These are phyloP conservation scores for Trichophaea hybrida DNA, from an alignment of 2,329 filamentous ascomycete species.

Conservation along the genomic window DNA sequence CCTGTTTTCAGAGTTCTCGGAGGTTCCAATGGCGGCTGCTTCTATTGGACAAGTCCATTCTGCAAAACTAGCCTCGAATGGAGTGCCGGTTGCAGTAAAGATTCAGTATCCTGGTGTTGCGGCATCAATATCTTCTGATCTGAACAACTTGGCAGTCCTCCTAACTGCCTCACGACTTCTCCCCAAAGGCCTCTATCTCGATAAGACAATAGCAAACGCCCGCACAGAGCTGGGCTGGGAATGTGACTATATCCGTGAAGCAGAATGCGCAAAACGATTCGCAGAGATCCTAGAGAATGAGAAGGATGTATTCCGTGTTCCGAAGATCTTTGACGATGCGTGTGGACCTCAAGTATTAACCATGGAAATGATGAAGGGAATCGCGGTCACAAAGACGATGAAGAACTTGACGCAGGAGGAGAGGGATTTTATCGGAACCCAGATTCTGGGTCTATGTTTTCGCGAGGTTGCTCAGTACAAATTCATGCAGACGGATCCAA, in stretches of 20 bases:
- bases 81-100: slow-evolving; percentile 73
- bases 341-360: slow-evolving; percentile 78
- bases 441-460: slow-evolving; percentile 40
- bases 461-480: slow-evolving; percentile 34
- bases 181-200: slow-evolving; percentile 80
- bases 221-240: slow-evolving; percentile 88
- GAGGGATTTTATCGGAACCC: slow-evolving; percentile 89
- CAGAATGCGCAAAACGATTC: slow-evolving; percentile 64
- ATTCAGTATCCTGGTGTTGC: slow-evolving; percentile 95
- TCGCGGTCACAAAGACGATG: slow-evolving; percentile 70
- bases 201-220: slow-evolving; percentile 95
- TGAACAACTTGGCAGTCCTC: slow-evolving; percentile 83
- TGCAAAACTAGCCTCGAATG: slow-evolving; percentile 61
- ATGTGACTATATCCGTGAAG: slow-evolving; percentile 87
- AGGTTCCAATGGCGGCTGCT: slow-evolving; percentile 82
- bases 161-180: slow-evolving; percentile 80
- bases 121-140: slow-evolving; percentile 87
- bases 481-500: slow-evolving; percentile 99
- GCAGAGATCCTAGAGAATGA: slow-evolving; percentile 62
- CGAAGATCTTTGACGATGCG: slow-evolving; percentile 61
- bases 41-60: slow-evolving; percentile 95
- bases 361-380: slow-evolving; percentile 79
- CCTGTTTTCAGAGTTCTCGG: slow-evolving; percentile 71
- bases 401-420: slow-evolving; percentile 63
- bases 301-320: slow-evolving; percentile 60